These are phyloP conservation scores for Calycina marina DNA, from an alignment of 2,329 filamentous ascomycete species.

Conservation along the genomic window DNA sequence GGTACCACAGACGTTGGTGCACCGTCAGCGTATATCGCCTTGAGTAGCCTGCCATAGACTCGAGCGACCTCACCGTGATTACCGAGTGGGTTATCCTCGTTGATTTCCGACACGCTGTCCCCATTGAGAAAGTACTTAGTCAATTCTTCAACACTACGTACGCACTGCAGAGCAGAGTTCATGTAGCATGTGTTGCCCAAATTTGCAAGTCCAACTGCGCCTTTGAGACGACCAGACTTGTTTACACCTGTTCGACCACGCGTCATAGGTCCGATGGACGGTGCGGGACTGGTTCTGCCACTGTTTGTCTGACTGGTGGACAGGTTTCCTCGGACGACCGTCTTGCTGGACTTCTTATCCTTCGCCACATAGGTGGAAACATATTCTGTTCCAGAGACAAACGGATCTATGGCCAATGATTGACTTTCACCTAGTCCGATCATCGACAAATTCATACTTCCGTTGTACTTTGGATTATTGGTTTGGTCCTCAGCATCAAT, in stretches of 20 bases:
- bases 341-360: constrained; percentile 9
- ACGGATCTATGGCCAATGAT: constrained; percentile 73
- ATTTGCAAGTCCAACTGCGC: constrained; percentile 74
- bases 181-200: constrained; percentile 98
- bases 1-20: constrained; percentile 58
- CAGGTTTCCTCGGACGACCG: constrained; percentile 10
- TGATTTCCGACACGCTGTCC: constrained; percentile 67
- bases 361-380: constrained; percentile 34
- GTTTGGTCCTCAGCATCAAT: constrained; percentile 56
- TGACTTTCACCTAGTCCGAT: constrained; percentile 58
- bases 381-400: constrained; percentile 41
- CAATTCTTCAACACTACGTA: constrained; percentile 84
- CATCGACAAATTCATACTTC: constrained; percentile 47
- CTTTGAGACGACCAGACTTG: constrained; percentile 53
- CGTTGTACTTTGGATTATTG: constrained; percentile 62
- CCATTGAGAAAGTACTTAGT: constrained; percentile 77
- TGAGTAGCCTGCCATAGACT: constrained; percentile 62
- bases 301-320: constrained; percentile 36
- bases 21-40: constrained; percentile 61
- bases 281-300: constrained; percentile 53
- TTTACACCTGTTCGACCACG: constrained; percentile 47
- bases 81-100: constrained; percentile 70
- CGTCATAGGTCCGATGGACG: constrained; percentile 45
- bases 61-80: constrained; percentile 79
- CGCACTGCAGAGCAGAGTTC: constrained; percentile 93